Percentiles rank a stretch among this genome's conserved stretches.
phyloP scores from a whole-genome alignment of 371 early-diverging fungal species.

The Apophysomyces elegans region DNA sequence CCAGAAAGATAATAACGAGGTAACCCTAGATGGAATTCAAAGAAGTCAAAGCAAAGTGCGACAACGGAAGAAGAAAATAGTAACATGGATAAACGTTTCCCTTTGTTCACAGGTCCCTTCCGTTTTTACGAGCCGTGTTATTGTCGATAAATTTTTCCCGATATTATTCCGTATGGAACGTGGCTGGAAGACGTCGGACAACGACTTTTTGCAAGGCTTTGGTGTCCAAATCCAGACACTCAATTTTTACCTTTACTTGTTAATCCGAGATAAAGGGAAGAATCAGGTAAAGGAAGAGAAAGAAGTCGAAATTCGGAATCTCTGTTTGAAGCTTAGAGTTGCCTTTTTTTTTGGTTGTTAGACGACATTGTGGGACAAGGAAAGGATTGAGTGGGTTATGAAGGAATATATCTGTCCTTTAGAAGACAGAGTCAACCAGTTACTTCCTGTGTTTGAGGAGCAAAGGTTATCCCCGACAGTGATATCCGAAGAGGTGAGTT shows the following conservation, averaged over 20 bases:
- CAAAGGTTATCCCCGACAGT: too few relatives aligned
- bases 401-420: conserved; percentile 16
- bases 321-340: neutral
- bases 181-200: conserved; percentile 5
- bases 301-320: neutral
- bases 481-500: too few relatives aligned
- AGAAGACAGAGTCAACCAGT: neutral
- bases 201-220: conserved; percentile 22
- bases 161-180: conserved; percentile 1
- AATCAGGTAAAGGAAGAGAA: conserved; percentile 21
- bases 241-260: conserved; percentile 45
- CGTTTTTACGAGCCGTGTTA: conserved; percentile 15
- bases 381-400: conserved; percentile 11
- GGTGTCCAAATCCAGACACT: conserved; percentile 41
- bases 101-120: neutral
- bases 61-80: neutral
- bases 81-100: neutral
- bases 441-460: too few relatives aligned
- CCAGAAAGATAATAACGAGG: neutral
- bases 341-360: conserved; percentile 2
- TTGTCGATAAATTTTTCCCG: conserved; percentile 24
- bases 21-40: too few relatives aligned
- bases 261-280: conserved; percentile 36
- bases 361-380: conserved; percentile 18
- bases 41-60: too few relatives aligned